These are phyloP conservation scores for Saturnispora besseyi DNA, from an alignment of 805 yeast species.

Conservation along the genomic window DNA sequence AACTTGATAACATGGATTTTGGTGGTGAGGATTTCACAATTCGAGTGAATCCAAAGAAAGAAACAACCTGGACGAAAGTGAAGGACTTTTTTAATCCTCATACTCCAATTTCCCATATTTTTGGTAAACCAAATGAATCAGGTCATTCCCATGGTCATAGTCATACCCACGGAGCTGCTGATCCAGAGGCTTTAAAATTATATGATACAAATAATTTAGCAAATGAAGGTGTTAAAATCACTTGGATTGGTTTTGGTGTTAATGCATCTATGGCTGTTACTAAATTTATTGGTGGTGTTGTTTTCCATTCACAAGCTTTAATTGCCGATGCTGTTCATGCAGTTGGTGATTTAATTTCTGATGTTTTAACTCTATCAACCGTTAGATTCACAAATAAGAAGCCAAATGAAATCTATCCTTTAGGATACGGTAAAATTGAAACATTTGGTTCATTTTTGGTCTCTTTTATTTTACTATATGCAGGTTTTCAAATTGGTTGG, in stretches of 20 bases:
- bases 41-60: slow-evolving; percentile 18
- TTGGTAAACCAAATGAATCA: slow-evolving; percentile 12
- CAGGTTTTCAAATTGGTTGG: slow-evolving; percentile 90
- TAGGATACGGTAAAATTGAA: slow-evolving; percentile 90
- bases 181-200: slow-evolving; percentile 38
- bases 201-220: slow-evolving; percentile 36
- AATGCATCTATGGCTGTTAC: slow-evolving; percentile 81
- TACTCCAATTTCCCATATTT: slow-evolving; percentile 24
- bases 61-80: slow-evolving; percentile 20
- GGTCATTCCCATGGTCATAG: slow-evolving; percentile 18
- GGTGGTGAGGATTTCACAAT: slow-evolving; percentile 23
- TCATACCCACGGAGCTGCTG: slow-evolving; percentile 32
- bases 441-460: slow-evolving; percentile 88
- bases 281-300: slow-evolving; percentile 82
- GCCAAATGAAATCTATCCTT: slow-evolving; percentile 57
- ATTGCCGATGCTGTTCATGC: slow-evolving; percentile 95
- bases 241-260: slow-evolving; percentile 82
- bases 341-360: slow-evolving; percentile 81
- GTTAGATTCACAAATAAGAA: slow-evolving; percentile 63
- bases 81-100: slow-evolving; percentile 30
- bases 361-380: slow-evolving; percentile 79
- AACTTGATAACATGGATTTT: slow-evolving; percentile 21
- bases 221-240: slow-evolving; percentile 86
- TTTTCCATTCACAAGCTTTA: slow-evolving; percentile 90
- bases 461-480: slow-evolving; percentile 69